Base-by-base conservation (phyloP, 805 yeast species). In the Dipodascopsis uninucleata region DNA sequence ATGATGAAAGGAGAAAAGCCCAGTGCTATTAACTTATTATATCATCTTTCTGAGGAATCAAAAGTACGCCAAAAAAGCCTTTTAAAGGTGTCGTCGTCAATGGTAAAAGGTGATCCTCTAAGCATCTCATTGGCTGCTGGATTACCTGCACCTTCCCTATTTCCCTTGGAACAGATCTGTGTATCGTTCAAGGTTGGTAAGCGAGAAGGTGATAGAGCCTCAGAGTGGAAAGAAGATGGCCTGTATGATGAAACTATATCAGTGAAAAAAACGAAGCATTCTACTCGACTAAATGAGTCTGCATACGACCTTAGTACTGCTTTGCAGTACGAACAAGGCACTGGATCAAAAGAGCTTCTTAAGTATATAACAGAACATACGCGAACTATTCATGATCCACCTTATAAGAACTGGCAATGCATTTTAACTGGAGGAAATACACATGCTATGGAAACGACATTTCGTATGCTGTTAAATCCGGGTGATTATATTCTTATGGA, bases 81-180 rank as follows among this genome's bases (percentile, higher is more conserved):
- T 7, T 74, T 90, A 66, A 90, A 93, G 69, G 68, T 78, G 29
- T 93, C 95, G 16, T 85, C 89, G 72, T 79, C 78, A 60, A 82
- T 83, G 69, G 28, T 41, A 17, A 81, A 70, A 59, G 69, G 71
- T 29, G 74, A 78, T 50, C 95, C 95, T 28, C 78, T 81, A 43
- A 72, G 93, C 61, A 79, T 87, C 43, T 89, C 89, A 62, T 76
- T 90, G 42, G 97, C 97, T 39, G 98, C 97, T 58, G 98, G 98
- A 7, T 75, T 90, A 57, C 98, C 98, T 12, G 69, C 86, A 63
- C 70, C 96, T 20, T 88, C 82, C 53, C 82, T 85, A 66, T 90
- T 90, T 76, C 97, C 98, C 36, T 85, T 90, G 76, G 86, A 87
- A 58, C 77, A 78, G 55, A 62, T 90, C 43, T 64, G 73, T 14